phyloP scores from a whole-genome alignment of 805 yeast species.

The Saccharomyces paradoxus region DNA sequence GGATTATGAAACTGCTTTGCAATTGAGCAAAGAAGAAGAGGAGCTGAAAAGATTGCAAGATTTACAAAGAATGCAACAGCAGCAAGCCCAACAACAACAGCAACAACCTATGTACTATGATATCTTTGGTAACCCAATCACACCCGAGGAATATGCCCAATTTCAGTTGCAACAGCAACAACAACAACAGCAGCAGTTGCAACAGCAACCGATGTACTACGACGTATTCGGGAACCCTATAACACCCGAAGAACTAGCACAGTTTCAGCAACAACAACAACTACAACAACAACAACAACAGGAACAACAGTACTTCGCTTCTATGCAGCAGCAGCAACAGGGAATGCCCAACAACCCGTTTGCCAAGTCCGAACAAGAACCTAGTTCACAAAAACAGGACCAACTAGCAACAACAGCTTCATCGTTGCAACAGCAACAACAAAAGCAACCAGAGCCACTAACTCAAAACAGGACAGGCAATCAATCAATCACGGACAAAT shows the following conservation, averaged over 20 bases:
- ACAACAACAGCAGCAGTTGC: slow-evolving; percentile 18
- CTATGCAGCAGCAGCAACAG: slow-evolving; percentile 31
- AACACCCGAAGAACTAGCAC: slow-evolving; percentile 30
- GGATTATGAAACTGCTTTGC: slow-evolving; percentile 22
- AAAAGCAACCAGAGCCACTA: slow-evolving; percentile 21
- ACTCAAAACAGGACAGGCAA: slow-evolving; percentile 42
- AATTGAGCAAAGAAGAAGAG: slow-evolving; percentile 23
- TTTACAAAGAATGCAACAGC: slow-evolving; percentile 16
- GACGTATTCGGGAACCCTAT: slow-evolving; percentile 32
- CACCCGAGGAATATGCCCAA: slow-evolving; percentile 24
- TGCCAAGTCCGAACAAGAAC: slow-evolving; percentile 35
- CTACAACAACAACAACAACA: slow-evolving; percentile 15
- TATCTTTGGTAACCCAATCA: slow-evolving; percentile 24
- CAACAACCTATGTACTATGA: slow-evolving; percentile 22
- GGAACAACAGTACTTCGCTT: slow-evolving; percentile 22
- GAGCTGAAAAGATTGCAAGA: slow-evolving; percentile 22
- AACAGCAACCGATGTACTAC: slow-evolving; percentile 25
- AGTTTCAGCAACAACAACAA: slow-evolving; percentile 28
- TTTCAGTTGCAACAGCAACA: slow-evolving; percentile 16
- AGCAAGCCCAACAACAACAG: slow-evolving; percentile 14
- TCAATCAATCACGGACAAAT: slow-evolving; percentile 43
- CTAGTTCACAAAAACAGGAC: slow-evolving; percentile 1
- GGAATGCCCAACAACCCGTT: slow-evolving; percentile 73
- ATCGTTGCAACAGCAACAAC: slow-evolving; percentile 21
- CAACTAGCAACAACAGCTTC: slow-evolving; percentile 7